These are phyloP conservation scores for Teunomyces lycoperdinae DNA, from an alignment of 805 yeast species.

Conservation along the genomic window DNA sequence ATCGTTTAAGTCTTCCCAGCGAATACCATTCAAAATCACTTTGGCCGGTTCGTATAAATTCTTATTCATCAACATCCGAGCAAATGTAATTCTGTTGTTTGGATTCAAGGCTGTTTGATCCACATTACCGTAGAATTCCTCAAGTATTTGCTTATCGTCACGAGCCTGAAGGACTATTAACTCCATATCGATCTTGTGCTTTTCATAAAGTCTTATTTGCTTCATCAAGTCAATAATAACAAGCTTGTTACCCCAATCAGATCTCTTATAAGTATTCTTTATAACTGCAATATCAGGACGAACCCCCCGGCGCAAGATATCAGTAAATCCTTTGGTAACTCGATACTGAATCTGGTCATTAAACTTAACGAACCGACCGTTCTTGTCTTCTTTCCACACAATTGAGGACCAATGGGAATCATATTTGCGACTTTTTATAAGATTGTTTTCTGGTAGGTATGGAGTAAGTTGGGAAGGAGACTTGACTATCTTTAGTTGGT, in stretches of 20 bases:
- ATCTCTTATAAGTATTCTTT: slow-evolving; percentile 28
- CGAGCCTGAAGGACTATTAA: slow-evolving; percentile 18
- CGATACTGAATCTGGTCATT: slow-evolving; percentile 28
- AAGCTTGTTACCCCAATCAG: slow-evolving; percentile 20
- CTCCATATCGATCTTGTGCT: slow-evolving; percentile 11
- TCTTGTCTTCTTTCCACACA: slow-evolving; percentile 11
- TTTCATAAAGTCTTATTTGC: slow-evolving; percentile 11
- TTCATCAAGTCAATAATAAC: slow-evolving; percentile 23
- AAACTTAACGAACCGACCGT: slow-evolving; percentile 13
- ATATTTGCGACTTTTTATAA: slow-evolving; percentile 22
- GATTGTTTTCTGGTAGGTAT: slow-evolving; percentile 15
- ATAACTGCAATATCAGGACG: slow-evolving; percentile 33
- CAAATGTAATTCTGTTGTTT: slow-evolving; percentile 26
- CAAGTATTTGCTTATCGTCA: slow-evolving; percentile 15
- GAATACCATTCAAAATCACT: slow-evolving; percentile 20
- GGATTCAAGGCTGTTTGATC: slow-evolving; percentile 9
- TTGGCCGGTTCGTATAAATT: slow-evolving; percentile 22
- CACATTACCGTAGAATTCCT: slow-evolving; percentile 11
- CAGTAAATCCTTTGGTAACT: slow-evolving; percentile 30
- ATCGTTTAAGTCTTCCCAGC: slow-evolving; percentile 23
- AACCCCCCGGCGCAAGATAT: slow-evolving; percentile 32
- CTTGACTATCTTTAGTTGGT: slow-evolving; percentile 16
- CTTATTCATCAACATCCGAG: slow-evolving; percentile 30
- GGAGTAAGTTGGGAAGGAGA: slow-evolving; percentile 28
- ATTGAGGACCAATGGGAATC: slow-evolving; percentile 23